Conservation (phyloP, 371 early-diverging fungal genomes). For the Saksenaea vasiformis region DNA sequence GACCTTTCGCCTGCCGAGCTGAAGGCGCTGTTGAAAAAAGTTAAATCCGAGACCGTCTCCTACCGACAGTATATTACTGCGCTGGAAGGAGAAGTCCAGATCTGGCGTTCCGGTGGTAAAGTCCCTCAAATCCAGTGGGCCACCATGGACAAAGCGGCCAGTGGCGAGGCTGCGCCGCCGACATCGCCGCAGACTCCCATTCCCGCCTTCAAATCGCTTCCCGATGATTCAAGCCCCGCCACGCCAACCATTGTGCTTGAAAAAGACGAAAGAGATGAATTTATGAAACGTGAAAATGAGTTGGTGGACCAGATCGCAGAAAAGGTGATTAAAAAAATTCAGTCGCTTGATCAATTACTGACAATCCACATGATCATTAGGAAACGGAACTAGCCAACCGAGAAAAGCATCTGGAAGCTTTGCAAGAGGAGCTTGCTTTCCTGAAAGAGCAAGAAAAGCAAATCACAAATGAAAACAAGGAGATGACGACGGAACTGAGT, state of each 20-base stretch:
- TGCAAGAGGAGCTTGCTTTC: conserved; percentile 68
- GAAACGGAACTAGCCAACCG: conserved; percentile 67
- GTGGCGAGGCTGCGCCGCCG: conserved; percentile 46
- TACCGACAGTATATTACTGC: conserved; percentile 82
- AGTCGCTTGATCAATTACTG: background rate
- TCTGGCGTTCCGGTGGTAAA: conserved; percentile 86
- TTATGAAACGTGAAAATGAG: conserved; percentile 92
- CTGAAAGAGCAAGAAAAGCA: conserved; percentile 60
- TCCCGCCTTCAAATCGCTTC: conserved; percentile 44
- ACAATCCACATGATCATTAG: conserved; percentile 6
- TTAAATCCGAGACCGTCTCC: conserved; percentile 76
- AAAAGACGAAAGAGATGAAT: conserved; percentile 93
- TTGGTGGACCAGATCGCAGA: conserved; percentile 88
- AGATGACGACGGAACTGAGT: conserved; percentile 63
- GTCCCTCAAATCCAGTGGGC: conserved; percentile 79
- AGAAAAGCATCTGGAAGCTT: conserved; percentile 56
- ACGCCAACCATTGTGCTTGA: conserved; percentile 79
- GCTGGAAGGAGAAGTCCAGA: conserved; percentile 83
- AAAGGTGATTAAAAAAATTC: conserved; percentile 39
- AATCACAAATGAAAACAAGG: conserved; percentile 68
- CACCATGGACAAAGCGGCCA: conserved; percentile 66
- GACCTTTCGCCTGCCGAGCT: conserved; percentile 93
- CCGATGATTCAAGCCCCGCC: conserved; percentile 65
- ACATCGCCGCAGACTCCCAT: conserved; percentile 42
- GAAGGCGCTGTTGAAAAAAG: conserved; percentile 87